Evolutionary conservation across 257 asterid species (phyloP).

Genomic region (Solanum okadae): DNA sequence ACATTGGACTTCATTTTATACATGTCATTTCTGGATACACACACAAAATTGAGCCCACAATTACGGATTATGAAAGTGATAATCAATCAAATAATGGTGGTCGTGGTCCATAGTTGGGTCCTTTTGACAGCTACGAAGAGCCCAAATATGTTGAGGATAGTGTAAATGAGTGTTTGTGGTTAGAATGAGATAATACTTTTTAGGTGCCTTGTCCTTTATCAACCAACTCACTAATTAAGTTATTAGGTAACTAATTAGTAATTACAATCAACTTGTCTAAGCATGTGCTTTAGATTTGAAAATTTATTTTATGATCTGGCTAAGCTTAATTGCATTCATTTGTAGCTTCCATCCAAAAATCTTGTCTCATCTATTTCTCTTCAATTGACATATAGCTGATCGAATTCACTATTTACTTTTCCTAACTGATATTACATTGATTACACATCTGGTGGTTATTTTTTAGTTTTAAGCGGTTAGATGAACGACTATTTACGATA

Average conservation of each 20-base stretch:
- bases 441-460: neutral
- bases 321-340: neutral
- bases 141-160: conserved; percentile 1
- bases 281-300: conserved; percentile 6
- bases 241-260: conserved; percentile 5
- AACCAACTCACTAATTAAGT: neutral
- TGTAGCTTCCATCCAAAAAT: neutral
- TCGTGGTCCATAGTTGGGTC: conserved; percentile 1
- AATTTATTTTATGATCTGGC: conserved; percentile 1
- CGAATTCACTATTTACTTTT: neutral
- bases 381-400: neutral
- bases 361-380: neutral
- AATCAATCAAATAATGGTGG: conserved; percentile 1
- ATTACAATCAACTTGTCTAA: conserved; percentile 4
- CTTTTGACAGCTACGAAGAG: conserved; percentile 5
- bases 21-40: neutral
- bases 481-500: neutral
- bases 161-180: conserved; percentile 1
- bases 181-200: neutral
- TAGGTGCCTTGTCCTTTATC: neutral
- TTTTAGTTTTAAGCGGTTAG: neutral
- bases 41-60: conserved; percentile 4
- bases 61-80: neutral
- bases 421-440: neutral
- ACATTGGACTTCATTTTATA: neutral